Conservation (phyloP, 116 monocot species). For the Dioscorea cayenensis region DNA sequence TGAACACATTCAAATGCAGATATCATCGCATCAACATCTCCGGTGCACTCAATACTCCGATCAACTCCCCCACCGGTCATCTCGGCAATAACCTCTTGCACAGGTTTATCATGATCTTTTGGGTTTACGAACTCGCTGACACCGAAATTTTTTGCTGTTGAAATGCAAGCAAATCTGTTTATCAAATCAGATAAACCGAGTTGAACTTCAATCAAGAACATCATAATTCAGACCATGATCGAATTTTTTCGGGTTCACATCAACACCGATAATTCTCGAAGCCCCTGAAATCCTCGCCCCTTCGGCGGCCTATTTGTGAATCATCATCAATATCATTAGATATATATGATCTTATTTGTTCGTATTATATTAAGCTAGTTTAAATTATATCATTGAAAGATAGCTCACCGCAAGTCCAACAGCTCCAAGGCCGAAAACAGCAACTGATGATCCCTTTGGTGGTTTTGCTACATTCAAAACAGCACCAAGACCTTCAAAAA, state of each 20-base stretch:
- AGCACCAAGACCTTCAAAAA: slow-evolving; percentile 53
- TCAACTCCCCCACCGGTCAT: slow-evolving; percentile 61
- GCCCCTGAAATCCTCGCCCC: slow-evolving; percentile 71
- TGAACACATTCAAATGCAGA: slow-evolving; percentile 78
- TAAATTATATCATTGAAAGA: not conserved
- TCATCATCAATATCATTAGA: not conserved
- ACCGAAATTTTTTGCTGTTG: slow-evolving; percentile 68
- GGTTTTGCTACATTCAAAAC: slow-evolving; percentile 77
- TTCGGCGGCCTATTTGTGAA: slow-evolving; percentile 44
- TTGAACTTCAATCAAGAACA: too few species aligned
- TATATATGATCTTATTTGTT: not conserved
- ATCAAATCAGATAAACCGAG: too few species aligned
- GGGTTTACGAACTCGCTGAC: slow-evolving; percentile 80
- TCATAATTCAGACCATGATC: slow-evolving; percentile 26
- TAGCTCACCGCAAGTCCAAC: slow-evolving; percentile 59
- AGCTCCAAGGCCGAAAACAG: slow-evolving; percentile 70
- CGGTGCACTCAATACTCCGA: slow-evolving; percentile 49
- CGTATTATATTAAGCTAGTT: too few species aligned
- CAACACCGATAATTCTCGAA: slow-evolving; percentile 77
- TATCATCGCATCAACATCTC: slow-evolving; percentile 55
- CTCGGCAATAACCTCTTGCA: slow-evolving; percentile 68
- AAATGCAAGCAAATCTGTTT: not conserved
- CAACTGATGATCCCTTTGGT: slow-evolving; percentile 55
- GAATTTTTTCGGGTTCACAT: slow-evolving; percentile 51
- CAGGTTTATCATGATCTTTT: slow-evolving; percentile 56